Base-by-base conservation (phyloP, 176 grass and related monocot genomes). In the Aegilops longissima region DNA sequence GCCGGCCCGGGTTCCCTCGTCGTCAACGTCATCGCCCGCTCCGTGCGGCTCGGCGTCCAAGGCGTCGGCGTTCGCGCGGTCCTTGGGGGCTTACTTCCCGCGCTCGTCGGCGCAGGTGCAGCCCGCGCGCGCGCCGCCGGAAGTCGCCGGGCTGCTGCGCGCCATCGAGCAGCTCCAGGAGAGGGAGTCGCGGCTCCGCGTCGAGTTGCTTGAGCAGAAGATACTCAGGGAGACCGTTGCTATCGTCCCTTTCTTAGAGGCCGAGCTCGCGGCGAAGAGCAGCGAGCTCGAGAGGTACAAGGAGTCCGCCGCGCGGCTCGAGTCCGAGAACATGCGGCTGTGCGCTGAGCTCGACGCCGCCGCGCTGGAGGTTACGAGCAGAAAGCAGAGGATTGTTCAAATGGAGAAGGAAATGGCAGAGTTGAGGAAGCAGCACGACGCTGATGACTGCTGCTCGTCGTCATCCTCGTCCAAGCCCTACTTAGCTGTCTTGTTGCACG, bases 121-220 rank as follows among this genome's bases (percentile, higher is more conserved):
- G 39, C 97, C 90, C 1, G 71, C 87, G 5, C 94, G 91, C 10
- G 82, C 87, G 12, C 92, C 89, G 2, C 92, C 94, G 38, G 89
- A 97, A 27, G 97, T 99, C 56, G 89, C 90, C 5, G 97, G 94
- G 79, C 87, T 99, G 80, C 80, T 94, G 16, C 91, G 89, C 73
- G 85, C 90, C 73, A 92, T 99, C 75, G 97, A 99, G 71, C 92
- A 92, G 61, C 92, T 99, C 70, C 97, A 95, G 80, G 97, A 99
- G 87, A 88, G 89, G 76, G 97, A 99, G 86, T 96, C 97, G 25
- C 89, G 97, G 8, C 94, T 99, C 75, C 92, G 94, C 44, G 95
- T 95, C 3, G 62, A 99, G 86, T 59, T 99, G 40, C 86, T 99
- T 13, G 97, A 99, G 85, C 97, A 99, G 78, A 99, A 99, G 83